phyloP scores from a whole-genome alignment of 345 rosid species.

The Citrus reticulata region DNA sequence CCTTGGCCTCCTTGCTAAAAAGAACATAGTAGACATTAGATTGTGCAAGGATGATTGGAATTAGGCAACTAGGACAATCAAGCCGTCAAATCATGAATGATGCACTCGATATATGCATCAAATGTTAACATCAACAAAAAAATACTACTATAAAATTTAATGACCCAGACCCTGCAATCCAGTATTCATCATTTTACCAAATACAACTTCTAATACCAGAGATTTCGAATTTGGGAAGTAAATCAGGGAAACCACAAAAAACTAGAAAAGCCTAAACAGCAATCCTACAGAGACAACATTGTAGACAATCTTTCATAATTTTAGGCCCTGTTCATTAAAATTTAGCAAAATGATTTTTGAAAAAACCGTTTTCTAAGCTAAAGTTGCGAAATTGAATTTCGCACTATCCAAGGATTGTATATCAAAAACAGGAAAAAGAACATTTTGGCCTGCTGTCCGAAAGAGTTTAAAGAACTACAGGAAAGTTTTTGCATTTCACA shows the following conservation, averaged over 20 bases:
- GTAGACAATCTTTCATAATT: background rate
- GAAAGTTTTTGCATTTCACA: background rate
- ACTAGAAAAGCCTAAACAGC: background rate
- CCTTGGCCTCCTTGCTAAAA: background rate
- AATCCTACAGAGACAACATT: background rate
- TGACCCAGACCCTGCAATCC: background rate
- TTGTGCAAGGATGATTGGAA: background rate
- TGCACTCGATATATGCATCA: background rate
- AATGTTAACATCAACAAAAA: background rate
- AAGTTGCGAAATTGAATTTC: background rate
- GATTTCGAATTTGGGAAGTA: background rate
- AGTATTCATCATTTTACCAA: background rate
- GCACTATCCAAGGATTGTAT: background rate
- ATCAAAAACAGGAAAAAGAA: background rate
- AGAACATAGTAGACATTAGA: background rate
- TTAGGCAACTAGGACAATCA: background rate
- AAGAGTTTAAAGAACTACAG: background rate
- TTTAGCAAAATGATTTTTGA: background rate
- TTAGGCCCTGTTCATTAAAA: background rate
- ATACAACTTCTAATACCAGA: background rate
- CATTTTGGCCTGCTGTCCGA: background rate
- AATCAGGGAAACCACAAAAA: background rate
- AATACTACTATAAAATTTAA: background rate
- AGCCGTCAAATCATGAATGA: background rate
- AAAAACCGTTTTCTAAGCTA: background rate